These are phyloP conservation scores for Fusarium armeniacum DNA, from an alignment of 2,329 filamentous ascomycete species.

Conservation along the genomic window DNA sequence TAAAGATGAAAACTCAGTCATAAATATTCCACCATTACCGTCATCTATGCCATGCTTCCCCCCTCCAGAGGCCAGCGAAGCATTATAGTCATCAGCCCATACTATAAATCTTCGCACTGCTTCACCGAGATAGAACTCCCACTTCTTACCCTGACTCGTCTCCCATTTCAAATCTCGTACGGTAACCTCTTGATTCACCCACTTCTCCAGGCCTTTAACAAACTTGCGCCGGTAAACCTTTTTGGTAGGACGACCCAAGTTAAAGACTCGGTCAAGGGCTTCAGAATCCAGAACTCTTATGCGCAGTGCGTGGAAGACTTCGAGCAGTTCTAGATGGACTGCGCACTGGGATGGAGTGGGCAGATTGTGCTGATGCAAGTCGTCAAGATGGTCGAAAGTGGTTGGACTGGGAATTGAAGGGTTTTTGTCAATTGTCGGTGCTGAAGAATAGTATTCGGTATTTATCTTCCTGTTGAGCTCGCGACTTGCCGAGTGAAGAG, in stretches of 20 bases:
- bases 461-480: constrained; percentile 11
- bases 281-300: constrained; percentile 33
- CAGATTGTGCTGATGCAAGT: constrained; percentile 9
- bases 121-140: constrained; percentile 43
- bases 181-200: constrained; percentile 19
- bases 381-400: constrained; percentile 19
- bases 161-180: constrained; percentile 29
- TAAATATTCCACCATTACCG: constrained; percentile 2
- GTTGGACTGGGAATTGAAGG: constrained; percentile 35
- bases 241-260: constrained; percentile 20
- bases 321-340: constrained; percentile 71
- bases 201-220: constrained; percentile 23
- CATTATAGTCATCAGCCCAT: constrained; percentile 37
- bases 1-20: constrained; percentile 14
- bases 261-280: constrained; percentile 32
- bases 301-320: constrained; percentile 68
- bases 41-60: background rate
- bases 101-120: constrained; percentile 44
- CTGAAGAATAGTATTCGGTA: constrained; percentile 16
- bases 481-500: constrained; percentile 25
- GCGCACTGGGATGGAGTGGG: constrained; percentile 58
- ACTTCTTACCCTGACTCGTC: constrained; percentile 29
- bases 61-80: background rate
- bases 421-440: constrained; percentile 17
- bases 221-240: constrained; percentile 37